Evolutionary conservation across 495 filamentous ascomycete genomes (phyloP).

Genomic region (Evansstolkia leycettana): DNA sequence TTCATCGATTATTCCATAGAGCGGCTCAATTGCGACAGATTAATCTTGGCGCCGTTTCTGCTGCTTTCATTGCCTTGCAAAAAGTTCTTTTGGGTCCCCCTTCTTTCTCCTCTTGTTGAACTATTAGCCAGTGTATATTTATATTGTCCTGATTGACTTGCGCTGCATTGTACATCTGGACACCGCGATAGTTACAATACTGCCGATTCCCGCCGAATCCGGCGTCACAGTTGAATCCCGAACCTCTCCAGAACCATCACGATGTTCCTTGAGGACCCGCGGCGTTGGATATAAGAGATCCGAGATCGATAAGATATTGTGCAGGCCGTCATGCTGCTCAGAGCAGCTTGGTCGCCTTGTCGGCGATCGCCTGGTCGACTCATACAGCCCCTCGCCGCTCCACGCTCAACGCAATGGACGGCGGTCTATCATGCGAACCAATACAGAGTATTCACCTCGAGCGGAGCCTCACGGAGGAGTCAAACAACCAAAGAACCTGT

Average conservation of each 20-base stretch:
- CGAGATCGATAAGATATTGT: background rate
- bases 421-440: conserved; percentile 13
- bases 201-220: conserved; percentile 2
- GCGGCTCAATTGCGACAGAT: conserved; percentile 10
- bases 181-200: background rate
- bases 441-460: conserved; percentile 18
- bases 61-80: background rate
- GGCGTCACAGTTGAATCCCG: background rate
- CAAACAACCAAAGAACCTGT: conserved; percentile 7
- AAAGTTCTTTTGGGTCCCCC: background rate
- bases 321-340: conserved; percentile 28
- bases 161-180: background rate
- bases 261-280: background rate
- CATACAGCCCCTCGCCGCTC: conserved; percentile 18
- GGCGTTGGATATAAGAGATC: background rate
- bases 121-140: background rate
- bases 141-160: background rate
- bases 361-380: conserved; percentile 22
- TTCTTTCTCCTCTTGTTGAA: background rate
- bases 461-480: conserved; percentile 8
- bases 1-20: too few species aligned
- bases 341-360: conserved; percentile 29
- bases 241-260: background rate
- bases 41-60: background rate
- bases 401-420: conserved; percentile 14